phyloP scores from a whole-genome alignment of 768 basidiomycete species.

The Boletus bicolor region DNA sequence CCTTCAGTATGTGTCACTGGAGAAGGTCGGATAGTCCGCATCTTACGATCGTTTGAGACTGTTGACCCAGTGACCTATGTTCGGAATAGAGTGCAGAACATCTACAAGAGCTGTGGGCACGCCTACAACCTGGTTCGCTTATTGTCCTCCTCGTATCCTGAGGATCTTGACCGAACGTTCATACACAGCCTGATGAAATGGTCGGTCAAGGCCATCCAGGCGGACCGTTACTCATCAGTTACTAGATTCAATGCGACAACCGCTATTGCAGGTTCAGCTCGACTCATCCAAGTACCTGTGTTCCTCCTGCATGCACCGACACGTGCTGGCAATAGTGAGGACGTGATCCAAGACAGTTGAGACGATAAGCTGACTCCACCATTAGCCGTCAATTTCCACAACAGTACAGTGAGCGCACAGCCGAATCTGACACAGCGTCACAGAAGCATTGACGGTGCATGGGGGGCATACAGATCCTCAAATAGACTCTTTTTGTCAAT shows the following conservation, averaged over 20 bases:
- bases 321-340: constrained; percentile 81
- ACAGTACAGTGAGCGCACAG: constrained; percentile 53
- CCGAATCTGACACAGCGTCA: constrained; percentile 7
- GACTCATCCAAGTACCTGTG: constrained; percentile 57
- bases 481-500: constrained; percentile 35
- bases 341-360: constrained; percentile 2
- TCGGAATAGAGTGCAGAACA: constrained; percentile 56
- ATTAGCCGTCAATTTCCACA: constrained; percentile 68
- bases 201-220: constrained; percentile 33
- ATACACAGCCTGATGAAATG: constrained; percentile 55
- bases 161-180: constrained; percentile 10
- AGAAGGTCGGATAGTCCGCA: constrained; percentile 51
- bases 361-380: constrained; percentile 22
- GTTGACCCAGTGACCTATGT: constrained; percentile 8
- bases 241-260: constrained; percentile 64
- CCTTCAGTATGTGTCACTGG: constrained; percentile 60
- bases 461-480: constrained; percentile 31
- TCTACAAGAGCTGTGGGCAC: constrained; percentile 57
- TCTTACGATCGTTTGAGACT: constrained; percentile 9
- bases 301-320: constrained; percentile 48
- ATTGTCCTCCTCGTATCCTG: constrained; percentile 9
- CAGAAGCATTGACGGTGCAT: constrained; percentile 11
- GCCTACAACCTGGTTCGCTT: constrained; percentile 47
- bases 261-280: constrained; percentile 69
- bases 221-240: constrained; percentile 14